Base-by-base conservation (phyloP, 495 filamentous ascomycete species). In the Podospora tetraspora region DNA sequence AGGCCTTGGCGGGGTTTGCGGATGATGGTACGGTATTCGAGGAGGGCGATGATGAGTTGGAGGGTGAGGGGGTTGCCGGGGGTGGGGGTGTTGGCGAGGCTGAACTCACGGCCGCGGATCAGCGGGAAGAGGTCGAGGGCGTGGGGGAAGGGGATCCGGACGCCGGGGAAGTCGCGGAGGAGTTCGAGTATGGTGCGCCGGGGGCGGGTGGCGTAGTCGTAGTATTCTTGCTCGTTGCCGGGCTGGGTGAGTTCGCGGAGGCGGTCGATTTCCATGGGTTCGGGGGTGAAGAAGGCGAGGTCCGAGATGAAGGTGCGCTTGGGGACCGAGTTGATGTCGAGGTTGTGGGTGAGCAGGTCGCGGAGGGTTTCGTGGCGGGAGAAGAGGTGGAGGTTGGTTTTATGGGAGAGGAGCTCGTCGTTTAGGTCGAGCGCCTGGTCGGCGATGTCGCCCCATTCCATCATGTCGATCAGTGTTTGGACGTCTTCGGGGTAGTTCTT, bases 151-250 rank as follows among this genome's bases (percentile, higher is more conserved):
- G 94, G 92, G 5, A 99, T 88, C 66, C 87, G 87, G 59, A 98
- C 91, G 7, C 85, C 87, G 61, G 91, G 84, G 74, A 99, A 98
- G 69, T 99, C 95, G 59, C 93, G 87, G 25, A 99, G 82, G 1
- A 97, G 88, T 75, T 99, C 95, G 9, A 99, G 77, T 70, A 97
- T 96, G 69, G 89, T 94, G 57, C 95, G 89, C 60, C 95, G 89
- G 8, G 95, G 94, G 8, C 96, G 90, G 5, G 93, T 92, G 1
- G 94, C 94, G 76, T 98, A 99, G 75, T 99, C 96, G 80, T 90
- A 97, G 21, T 96, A 87, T 69, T 99, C 96, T 71, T 98, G 93
- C 11, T 92, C 84, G 74, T 89, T 91, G 21, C 89, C 83, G 0
- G 91, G 86, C 64, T 89, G 84, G 0, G 88, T 88, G 69, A 99